Conservation (phyloP, 1,139 yeast genomes). For the Geotrichum europaeum region DNA sequence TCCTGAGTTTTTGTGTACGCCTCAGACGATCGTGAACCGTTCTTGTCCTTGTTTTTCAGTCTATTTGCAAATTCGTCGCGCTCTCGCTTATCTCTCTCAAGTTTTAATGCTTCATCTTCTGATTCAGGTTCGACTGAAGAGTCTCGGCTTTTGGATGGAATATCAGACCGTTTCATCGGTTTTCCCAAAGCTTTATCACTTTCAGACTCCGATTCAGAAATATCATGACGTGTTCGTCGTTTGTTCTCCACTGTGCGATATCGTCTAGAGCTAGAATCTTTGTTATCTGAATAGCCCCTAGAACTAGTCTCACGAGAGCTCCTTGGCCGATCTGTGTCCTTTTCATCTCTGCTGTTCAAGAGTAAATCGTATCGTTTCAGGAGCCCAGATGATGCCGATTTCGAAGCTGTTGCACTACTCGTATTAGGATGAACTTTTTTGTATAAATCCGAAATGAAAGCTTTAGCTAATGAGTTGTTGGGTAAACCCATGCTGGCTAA, state of each 20-base stretch:
- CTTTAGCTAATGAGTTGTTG: conserved; percentile 19
- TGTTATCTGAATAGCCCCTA: neutral
- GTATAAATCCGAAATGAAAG: conserved; percentile 28
- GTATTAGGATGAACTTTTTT: conserved; percentile 20
- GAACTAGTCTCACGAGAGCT: neutral
- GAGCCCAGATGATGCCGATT: neutral
- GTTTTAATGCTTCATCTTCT: conserved; percentile 19
- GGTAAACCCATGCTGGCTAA: conserved; percentile 31
- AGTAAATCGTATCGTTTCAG: conserved; percentile 17
- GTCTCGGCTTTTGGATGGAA: neutral
- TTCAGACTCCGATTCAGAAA: conserved; percentile 7
- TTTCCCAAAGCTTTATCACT: conserved; percentile 6
- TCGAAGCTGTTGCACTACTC: neutral
- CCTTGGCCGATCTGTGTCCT: neutral
- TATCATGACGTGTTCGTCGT: neutral
- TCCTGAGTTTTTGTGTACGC: conserved; percentile 7
- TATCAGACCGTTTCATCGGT: neutral
- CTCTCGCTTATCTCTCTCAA: conserved; percentile 26
- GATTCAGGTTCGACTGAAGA: conserved; percentile 9
- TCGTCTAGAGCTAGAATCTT: neutral
- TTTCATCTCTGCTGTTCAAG: conserved; percentile 17
- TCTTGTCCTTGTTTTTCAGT: conserved; percentile 25
- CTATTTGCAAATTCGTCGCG: conserved; percentile 33
- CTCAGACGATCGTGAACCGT: conserved; percentile 11
- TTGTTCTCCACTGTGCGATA: neutral